Evolutionary conservation across 2,329 filamentous ascomycete species (phyloP), one percentile per base, ranked within the genome.

Genomic region (Xenoacremonium recifei): DNA sequence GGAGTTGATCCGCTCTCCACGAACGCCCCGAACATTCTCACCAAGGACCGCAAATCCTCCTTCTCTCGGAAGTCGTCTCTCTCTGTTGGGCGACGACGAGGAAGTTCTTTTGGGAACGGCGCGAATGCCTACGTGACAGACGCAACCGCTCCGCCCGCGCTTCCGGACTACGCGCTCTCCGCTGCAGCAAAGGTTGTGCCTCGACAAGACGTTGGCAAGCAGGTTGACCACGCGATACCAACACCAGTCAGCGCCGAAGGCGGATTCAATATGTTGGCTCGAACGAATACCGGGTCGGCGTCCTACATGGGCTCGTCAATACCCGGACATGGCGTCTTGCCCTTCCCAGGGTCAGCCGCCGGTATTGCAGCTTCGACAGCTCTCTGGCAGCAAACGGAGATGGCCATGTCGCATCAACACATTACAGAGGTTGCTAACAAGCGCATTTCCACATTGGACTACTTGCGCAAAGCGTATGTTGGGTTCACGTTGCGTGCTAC

Each of bases 391-490:
- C 68, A 66, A 50, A 68, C 65, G 45, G 77, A 81, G 60, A 65
- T 67, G 21, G 65, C 65, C 13, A 63, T 73, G n/a, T 62, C 79
- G 21, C 70, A 80, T 46, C 74, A 77, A 51, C 81, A 84, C 54
- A 78, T 99, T 47, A 87, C 92, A 44, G 92, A 97, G 46, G 80
- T 89, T 55, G 86, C 89, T 27, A 85, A 85, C 44, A 99, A 99
- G 72, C 80, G 93, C 54, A 96, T 99, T 71, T 90, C 89, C 2
- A 97, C 93, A 0, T 67, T 99, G 31, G 89, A 95, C 57, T 99
- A 99, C 62, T 67, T 99, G 50, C 82, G 91, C 48, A 96, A 95
- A 70, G 86, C 90, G 89, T 95, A 70, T 55, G 88, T 77, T 6
- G 4, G n/a, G 10, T 16, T n/a, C 7, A 9, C 10, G 15, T 31